Evolutionary conservation across 2,329 filamentous ascomycete genomes (phyloP).

Genomic region (Tolypocladium amazonense): DNA sequence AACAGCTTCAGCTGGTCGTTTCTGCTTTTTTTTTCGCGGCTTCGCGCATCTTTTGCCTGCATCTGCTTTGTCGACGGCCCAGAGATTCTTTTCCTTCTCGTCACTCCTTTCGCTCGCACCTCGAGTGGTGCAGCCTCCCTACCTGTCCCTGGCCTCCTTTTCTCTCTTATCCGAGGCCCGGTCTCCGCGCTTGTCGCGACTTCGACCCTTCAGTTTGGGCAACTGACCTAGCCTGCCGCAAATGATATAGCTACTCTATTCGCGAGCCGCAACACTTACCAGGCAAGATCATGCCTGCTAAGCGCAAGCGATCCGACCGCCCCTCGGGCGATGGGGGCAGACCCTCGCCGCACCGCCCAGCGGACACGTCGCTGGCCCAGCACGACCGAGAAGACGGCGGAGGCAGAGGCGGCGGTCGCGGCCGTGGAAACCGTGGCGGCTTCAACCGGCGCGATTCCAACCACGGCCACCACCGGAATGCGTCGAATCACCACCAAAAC

Average conservation of each 20-base stretch:
- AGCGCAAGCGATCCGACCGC: slow-evolving; percentile 48
- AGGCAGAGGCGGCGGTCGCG: slow-evolving; percentile 35
- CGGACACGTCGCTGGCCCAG: slow-evolving; percentile 42
- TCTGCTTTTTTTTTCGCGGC: not conserved
- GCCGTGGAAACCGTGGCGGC: slow-evolving; percentile 29
- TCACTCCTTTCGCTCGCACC: not conserved
- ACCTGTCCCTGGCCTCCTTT: not conserved
- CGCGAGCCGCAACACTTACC: slow-evolving; percentile 5
- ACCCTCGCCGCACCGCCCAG: slow-evolving; percentile 53
- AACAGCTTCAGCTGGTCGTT: not conserved
- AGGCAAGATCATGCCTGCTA: slow-evolving; percentile 39
- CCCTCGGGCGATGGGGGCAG: slow-evolving; percentile 37
- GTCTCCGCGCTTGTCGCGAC: not conserved
- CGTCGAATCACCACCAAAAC: slow-evolving; percentile 10
- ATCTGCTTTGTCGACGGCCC: not conserved
- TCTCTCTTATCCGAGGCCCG: not conserved
- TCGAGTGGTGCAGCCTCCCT: not conserved
- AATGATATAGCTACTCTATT: slow-evolving; percentile 21
- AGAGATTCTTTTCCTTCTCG: not conserved
- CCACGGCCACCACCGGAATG: slow-evolving; percentile 21
- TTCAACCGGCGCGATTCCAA: slow-evolving; percentile 42
- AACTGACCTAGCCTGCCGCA: slow-evolving; percentile 6
- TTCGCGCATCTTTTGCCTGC: not conserved
- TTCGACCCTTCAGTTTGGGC: not conserved
- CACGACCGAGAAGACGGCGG: slow-evolving; percentile 45